These are phyloP conservation scores for Phytophthora citrophthora DNA, from an alignment of 352 stramenopile genomes.

Conservation along the genomic window DNA sequence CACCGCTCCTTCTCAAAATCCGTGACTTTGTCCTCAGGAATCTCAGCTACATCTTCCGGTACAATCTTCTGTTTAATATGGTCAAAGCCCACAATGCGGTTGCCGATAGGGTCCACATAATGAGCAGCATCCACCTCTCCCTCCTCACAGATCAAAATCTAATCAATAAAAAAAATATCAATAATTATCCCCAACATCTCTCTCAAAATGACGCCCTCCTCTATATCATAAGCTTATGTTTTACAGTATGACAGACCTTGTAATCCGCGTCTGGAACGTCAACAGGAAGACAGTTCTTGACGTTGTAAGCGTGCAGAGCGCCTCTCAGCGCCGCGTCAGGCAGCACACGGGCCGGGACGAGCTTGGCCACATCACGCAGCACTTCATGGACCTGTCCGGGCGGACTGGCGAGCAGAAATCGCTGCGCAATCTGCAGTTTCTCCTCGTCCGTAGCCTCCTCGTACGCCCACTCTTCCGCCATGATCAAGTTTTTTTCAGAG, in stretches of 20 bases:
- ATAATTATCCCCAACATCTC: not conserved
- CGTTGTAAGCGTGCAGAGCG: slow-evolving; percentile 85
- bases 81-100: slow-evolving; percentile 85
- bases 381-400: slow-evolving; percentile 91
- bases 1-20: slow-evolving; percentile 79
- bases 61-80: slow-evolving; percentile 83
- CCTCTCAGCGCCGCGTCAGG: slow-evolving; percentile 70
- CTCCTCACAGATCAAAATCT: slow-evolving; percentile 86
- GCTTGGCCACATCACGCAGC: slow-evolving; percentile 81
- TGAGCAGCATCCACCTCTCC: slow-evolving; percentile 81
- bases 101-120: slow-evolving; percentile 85
- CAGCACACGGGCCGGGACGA: slow-evolving; percentile 78
- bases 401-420: slow-evolving; percentile 90
- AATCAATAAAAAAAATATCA: slow-evolving; percentile 2
- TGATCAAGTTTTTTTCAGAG: slow-evolving; percentile 22
- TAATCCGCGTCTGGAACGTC: slow-evolving; percentile 76
- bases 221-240: not conserved
- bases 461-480: slow-evolving; percentile 73
- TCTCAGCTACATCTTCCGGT: slow-evolving; percentile 52
- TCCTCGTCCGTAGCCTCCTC: slow-evolving; percentile 86
- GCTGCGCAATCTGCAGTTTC: slow-evolving; percentile 90
- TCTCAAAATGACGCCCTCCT: not conserved
- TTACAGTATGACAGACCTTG: slow-evolving; percentile 45
- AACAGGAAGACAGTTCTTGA: slow-evolving; percentile 70
- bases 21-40: slow-evolving; percentile 43